phyloP scores from a whole-genome alignment of 352 stramenopile species.

The Pythium aphanidermatum region DNA sequence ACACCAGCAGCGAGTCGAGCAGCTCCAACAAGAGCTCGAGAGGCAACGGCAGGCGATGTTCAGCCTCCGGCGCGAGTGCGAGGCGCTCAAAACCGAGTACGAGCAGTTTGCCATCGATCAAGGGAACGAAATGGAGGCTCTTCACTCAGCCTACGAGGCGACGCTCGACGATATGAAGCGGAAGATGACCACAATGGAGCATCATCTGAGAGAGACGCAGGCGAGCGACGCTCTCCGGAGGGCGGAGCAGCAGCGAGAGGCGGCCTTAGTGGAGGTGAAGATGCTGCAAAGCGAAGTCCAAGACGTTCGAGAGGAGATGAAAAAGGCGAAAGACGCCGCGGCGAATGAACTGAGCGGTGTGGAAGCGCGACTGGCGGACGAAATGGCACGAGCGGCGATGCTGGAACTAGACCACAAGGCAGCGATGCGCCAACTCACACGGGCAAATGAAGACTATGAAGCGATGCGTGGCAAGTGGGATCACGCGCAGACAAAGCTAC shows the following conservation, averaged over 20 bases:
- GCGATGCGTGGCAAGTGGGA: conserved; percentile 42
- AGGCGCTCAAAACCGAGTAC: conserved; percentile 82
- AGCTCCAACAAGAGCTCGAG: conserved; percentile 64
- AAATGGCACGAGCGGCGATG: conserved; percentile 29
- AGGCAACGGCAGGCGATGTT: conserved; percentile 64
- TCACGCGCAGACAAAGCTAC: conserved; percentile 48
- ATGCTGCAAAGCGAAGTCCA: conserved; percentile 55
- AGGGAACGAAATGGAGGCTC: conserved; percentile 66
- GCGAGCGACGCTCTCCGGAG: conserved; percentile 36
- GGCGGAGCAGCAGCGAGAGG: conserved; percentile 49
- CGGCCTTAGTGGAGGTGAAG: conserved; percentile 53
- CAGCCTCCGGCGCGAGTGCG: conserved; percentile 60
- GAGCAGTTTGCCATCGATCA: conserved; percentile 78
- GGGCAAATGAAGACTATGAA: conserved; percentile 45
- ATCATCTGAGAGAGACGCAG: conserved; percentile 29
- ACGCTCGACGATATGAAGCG: conserved; percentile 47
- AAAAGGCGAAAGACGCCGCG: conserved; percentile 23
- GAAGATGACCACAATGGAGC: conserved; percentile 40
- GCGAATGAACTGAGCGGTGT: conserved; percentile 35
- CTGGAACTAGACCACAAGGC: conserved; percentile 62
- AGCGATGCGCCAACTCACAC: conserved; percentile 31
- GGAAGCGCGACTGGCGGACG: conserved; percentile 44
- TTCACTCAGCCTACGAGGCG: conserved; percentile 65
- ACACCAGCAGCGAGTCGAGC: conserved; percentile 57
- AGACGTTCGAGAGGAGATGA: conserved; percentile 48